phyloP scores from a whole-genome alignment of 169 alveolate genomes.

The Prorocentrum cordatum region DNA sequence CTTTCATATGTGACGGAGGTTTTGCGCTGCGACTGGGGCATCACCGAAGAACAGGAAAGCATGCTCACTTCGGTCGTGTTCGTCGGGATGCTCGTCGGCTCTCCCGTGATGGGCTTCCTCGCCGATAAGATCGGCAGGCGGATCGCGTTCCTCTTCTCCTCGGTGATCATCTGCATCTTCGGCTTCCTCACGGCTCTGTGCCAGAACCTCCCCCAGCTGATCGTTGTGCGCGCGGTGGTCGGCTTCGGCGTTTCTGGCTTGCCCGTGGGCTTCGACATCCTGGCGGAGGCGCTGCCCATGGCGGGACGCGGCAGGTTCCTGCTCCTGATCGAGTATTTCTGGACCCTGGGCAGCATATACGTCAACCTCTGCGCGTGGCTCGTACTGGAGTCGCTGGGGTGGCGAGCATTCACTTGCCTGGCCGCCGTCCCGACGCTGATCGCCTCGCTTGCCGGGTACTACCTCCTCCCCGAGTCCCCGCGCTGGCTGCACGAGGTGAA shows the following conservation, averaged over 20 bases:
- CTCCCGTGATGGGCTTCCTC: neutral
- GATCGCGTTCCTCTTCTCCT: constrained; percentile 18
- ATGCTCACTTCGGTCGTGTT: constrained; percentile 23
- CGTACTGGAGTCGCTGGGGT: constrained; percentile 23
- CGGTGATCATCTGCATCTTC: constrained; percentile 11
- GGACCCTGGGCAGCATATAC: constrained; percentile 26
- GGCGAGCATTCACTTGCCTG: too few relatives aligned
- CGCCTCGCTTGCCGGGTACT: too few relatives aligned
- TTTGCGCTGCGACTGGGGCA: constrained; percentile 45
- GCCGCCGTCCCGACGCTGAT: too few relatives aligned
- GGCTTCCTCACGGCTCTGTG: constrained; percentile 31
- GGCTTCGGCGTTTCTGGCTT: constrained; percentile 40
- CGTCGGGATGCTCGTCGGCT: constrained; percentile 38
- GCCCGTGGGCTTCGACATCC: constrained; percentile 51
- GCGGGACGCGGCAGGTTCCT: constrained; percentile 2
- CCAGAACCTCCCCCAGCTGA: constrained; percentile 7
- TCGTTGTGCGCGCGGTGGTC: constrained; percentile 4
- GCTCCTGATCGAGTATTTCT: constrained; percentile 25
- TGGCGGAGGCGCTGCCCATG: constrained; percentile 35
- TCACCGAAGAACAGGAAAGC: constrained; percentile 19
- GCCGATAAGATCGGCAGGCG: neutral
- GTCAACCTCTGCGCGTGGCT: constrained; percentile 27
- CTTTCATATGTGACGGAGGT: constrained; percentile 43
- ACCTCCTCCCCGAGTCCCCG: too few relatives aligned
- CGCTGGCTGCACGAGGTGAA: too few relatives aligned